Base-by-base conservation (phyloP, 73 alveolate species). In the Paramecium sonneborni region DNA sequence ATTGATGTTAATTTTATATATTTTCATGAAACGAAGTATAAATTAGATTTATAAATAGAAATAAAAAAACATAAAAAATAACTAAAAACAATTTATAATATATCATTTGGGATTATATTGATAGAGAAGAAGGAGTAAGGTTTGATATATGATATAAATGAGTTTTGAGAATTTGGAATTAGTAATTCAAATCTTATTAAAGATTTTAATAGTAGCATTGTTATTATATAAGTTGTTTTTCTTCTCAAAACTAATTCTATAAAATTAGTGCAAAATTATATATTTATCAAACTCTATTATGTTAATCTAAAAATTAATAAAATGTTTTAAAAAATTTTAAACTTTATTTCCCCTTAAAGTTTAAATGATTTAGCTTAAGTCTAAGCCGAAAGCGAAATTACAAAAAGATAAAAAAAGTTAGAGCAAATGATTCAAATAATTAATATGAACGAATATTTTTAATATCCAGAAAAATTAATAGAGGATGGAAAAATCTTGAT, bases 1-100 rank as follows among this genome's bases (percentile, higher is more conserved):
- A 32, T 62, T 15, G 48, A 62, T 62, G 0, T 11, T 32, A 62
- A 26, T 26, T 30, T 12, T 30, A 26, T 62, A 3, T 62, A 62
- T 62, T 62, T 62, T 62, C 84, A 62, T 24, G 84, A 62, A 26
- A 62, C 84, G 7, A 62, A 62, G 84, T 62, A 62, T 2, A 11
- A 11, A 30, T 30, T 62, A 3, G 12, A 26, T 62, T 26, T 62
- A 30, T 30, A 6, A 3, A 26, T 30, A 62, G 84, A 62, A 62
- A 62, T 6, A 62, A 30, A 32, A 32, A 62, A 62, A 62, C 84
- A 0, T 30, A 26, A 9, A 0, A 10, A 12, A 62, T 62, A 62
- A 7, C 48, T 14, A 21, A 62, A 26, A 30, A 62, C 4, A 26
- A 62, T 0, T 5, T 62, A 62, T 2, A 62, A 7, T 7, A 0